phyloP scores from a whole-genome alignment of 768 basidiomycete genomes.

The Tricholoma furcatifolium region DNA sequence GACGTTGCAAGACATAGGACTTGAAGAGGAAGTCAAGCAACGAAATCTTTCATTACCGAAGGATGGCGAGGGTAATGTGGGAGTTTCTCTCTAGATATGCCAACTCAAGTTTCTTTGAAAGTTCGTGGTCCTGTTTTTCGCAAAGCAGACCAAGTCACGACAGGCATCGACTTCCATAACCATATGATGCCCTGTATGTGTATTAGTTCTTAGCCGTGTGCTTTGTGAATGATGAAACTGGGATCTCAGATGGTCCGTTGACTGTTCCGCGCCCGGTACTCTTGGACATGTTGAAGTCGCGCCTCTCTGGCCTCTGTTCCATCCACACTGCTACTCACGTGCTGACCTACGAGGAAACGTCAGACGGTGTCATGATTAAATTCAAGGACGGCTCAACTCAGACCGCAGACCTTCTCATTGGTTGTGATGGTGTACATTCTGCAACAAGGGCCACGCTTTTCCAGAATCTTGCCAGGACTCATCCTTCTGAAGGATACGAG shows the following conservation, averaged over 20 bases:
- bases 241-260: conserved; percentile 19
- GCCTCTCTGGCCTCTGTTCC: conserved; percentile 19
- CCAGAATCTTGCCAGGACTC: background rate
- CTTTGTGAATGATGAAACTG: background rate
- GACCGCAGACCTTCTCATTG: conserved; percentile 36
- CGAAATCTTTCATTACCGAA: conserved; percentile 20
- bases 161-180: conserved; percentile 24
- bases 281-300: conserved; percentile 22
- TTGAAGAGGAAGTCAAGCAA: conserved; percentile 26
- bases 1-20: conserved; percentile 35
- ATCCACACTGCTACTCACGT: conserved; percentile 26
- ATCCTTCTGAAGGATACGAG: conserved; percentile 1
- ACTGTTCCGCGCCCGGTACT: conserved; percentile 21
- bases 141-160: conserved; percentile 21
- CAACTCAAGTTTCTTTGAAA: conserved; percentile 1
- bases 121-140: conserved; percentile 24
- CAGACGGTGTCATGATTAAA: conserved; percentile 13
- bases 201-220: background rate
- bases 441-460: conserved; percentile 20
- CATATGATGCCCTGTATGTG: conserved; percentile 24
- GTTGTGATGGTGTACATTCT: conserved; percentile 40
- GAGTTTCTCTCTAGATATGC: background rate
- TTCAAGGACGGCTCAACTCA: conserved; percentile 26
- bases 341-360: conserved; percentile 7
- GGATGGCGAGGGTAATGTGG: conserved; percentile 23